Base-by-base conservation (phyloP, 2,329 filamentous ascomycete genomes). In the Penicillium griseofulvum region DNA sequence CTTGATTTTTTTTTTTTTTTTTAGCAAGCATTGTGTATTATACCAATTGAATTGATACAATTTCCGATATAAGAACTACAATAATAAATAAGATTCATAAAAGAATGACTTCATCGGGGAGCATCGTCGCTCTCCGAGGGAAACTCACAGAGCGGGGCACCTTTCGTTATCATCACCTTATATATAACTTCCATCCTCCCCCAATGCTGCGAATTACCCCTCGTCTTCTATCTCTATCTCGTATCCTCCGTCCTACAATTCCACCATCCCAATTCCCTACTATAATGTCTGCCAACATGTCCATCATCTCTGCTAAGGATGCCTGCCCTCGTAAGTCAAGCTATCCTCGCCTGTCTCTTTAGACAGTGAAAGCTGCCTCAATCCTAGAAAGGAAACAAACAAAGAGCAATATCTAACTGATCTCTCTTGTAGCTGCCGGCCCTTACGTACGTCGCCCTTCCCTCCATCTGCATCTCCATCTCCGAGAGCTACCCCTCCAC, bases 241-340 rank as follows among this genome's bases (percentile, higher is more conserved):
- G 52, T 46, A 47, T 47, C 44, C 34, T 60, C 43, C 52, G 37
- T 45, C 51, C 49, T 31, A 34, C 45, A 37, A 52, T 45, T 33
- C 52, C 16, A 26, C 51, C 4, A 22, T 22, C 57, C 44, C 63
- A 64, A 55, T 48, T 45, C 36, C 29, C 43, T 22, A 33, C 53
- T 17, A 63, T 54, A 54, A 76, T 76, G 73, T 72, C 74, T 64
- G 64, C 67, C 55, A 56, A 62, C 57, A 68, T 77, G 64, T 71
- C 71, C 38, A 58, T 65, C 47, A 66, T 79, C 61, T 72, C 72
- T 57, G 67, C 75, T 34, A 71, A 73, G 64, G 73, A 76, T 54
- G 76, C 76, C 49, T 76, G 74, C 65, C 76, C 76, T 67, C 75
- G 76, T 78, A 71, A 66, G 75, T 73, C 33, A 26, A 29, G 7